phyloP scores from a whole-genome alignment of 768 basidiomycete genomes.

The Tricholoma furcatifolium region DNA sequence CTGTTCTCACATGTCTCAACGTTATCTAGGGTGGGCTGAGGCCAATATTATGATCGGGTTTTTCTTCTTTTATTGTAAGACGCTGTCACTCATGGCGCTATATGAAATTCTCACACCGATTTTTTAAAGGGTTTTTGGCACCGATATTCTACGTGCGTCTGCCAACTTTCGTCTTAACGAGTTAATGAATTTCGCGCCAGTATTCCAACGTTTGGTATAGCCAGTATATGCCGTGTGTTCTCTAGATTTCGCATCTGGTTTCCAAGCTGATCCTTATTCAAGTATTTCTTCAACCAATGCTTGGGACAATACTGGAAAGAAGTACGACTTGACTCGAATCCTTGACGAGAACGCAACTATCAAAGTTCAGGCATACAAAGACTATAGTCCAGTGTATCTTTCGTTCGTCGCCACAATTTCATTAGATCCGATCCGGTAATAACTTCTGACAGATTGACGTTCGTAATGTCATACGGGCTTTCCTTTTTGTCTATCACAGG shows the following conservation, averaged over 20 bases:
- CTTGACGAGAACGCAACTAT: conserved; percentile 38
- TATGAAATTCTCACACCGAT: background rate
- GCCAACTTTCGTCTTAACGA: background rate
- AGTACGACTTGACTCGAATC: conserved; percentile 44
- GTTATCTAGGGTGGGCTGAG: conserved; percentile 64
- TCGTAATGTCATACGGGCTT: conserved; percentile 55
- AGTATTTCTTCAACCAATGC: conserved; percentile 48
- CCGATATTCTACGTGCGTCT: conserved; percentile 45
- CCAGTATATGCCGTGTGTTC: conserved; percentile 55
- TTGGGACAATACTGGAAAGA: conserved; percentile 56
- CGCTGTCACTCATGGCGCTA: background rate
- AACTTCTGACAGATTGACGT: conserved; percentile 40
- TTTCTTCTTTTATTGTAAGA: conserved; percentile 62
- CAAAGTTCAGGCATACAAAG: conserved; percentile 42
- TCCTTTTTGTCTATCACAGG: conserved; percentile 66
- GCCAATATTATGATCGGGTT: conserved; percentile 67
- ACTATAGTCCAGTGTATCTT: conserved; percentile 47
- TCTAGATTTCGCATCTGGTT: background rate
- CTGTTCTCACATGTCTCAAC: conserved; percentile 12
- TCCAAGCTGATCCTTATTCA: conserved; percentile 6
- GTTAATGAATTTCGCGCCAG: conserved; percentile 23
- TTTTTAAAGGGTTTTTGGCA: conserved; percentile 42
- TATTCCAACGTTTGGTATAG: conserved; percentile 56
- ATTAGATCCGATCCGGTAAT: background rate
- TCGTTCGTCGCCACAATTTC: conserved; percentile 29